Percentiles rank a stretch among this genome's conserved stretches.
phyloP scores from a whole-genome alignment of 108 stramenopile species.

The Fragilaria crotonensis region DNA sequence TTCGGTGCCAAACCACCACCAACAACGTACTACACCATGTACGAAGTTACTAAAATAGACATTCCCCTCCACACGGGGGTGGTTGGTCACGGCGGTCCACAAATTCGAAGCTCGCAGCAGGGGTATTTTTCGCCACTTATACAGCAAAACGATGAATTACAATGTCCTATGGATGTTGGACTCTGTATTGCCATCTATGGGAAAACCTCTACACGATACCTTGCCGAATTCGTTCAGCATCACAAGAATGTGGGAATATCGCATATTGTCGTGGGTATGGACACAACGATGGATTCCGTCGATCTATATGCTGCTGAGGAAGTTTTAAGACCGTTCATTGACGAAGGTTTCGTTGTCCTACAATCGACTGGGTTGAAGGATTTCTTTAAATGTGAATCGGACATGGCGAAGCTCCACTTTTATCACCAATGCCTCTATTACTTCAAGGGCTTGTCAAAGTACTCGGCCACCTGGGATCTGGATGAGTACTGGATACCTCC shows the following conservation, averaged over 20 bases:
- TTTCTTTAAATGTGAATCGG: constrained; percentile 1
- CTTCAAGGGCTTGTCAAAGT: constrained; percentile 20
- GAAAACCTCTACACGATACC: not conserved
- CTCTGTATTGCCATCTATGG: constrained; percentile 12
- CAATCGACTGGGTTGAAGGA: not conserved
- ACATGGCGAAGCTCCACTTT: constrained; percentile 13
- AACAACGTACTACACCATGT: not conserved
- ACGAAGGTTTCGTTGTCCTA: constrained; percentile 5
- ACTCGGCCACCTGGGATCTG: constrained; percentile 22
- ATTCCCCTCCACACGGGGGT: constrained; percentile 14
- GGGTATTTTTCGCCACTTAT: not conserved
- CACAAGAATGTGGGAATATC: constrained; percentile 17
- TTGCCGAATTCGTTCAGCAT: constrained; percentile 18
- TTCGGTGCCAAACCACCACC: not conserved
- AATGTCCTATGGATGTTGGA: not conserved
- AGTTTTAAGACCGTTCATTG: constrained; percentile 5
- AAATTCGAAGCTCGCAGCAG: not conserved
- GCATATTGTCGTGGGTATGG: constrained; percentile 13
- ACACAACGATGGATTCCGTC: not conserved
- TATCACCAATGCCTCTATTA: constrained; percentile 25
- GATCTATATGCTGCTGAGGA: constrained; percentile 1
- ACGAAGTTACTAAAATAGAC: constrained; percentile 5
- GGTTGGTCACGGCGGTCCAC: constrained; percentile 18
- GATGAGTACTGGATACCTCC: constrained; percentile 29
- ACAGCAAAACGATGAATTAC: not conserved